Evolutionary conservation across 768 basidiomycete species (phyloP), one percentile per base, ranked within the genome.

Genomic region (Lyophyllum semitale): DNA sequence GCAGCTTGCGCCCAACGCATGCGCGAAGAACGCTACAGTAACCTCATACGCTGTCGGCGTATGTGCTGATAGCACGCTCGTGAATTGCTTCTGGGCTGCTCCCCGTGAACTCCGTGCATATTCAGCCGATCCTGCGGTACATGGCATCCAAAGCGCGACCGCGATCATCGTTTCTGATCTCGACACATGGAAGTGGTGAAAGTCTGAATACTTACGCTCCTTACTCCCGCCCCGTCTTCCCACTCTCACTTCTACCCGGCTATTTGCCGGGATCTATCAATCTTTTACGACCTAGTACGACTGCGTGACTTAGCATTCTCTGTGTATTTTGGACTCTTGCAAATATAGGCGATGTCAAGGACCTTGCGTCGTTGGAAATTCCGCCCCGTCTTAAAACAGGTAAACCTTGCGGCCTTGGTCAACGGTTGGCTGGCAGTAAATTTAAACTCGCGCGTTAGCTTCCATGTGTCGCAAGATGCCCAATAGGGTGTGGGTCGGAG

Each of bases 181-280:
- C 37, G 61, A 62, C 26, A 54, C 49, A 18, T 62, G 61, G 61
- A 55, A 45, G 49, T 62, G 61, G 58, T 54, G 29, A 54, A 42
- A 17, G 20, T 43, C 13, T 29, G 33, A 29, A 33, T 30, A n/a
- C 18, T 4, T 12, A 44, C n/a, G n/a, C n/a, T n/a, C n/a, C n/a
- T n/a, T n/a, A n/a, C n/a, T n/a, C n/a, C n/a, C n/a, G n/a, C n/a
- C n/a, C n/a, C n/a, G n/a, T n/a, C n/a, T n/a, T n/a, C n/a, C n/a
- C n/a, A n/a, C n/a, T n/a, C n/a, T n/a, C n/a, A n/a, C n/a, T n/a
- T n/a, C 30, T 18, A n/a, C 37, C n/a, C 37, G 17, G n/a, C n/a
- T n/a, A 18, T 18, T 15, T 5, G 3, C 37, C 15, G 37, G 12
- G 17, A 4, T n/a, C n/a, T n/a, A n/a, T 4, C 15, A 18, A 15